phyloP scores from a whole-genome alignment of 495 filamentous ascomycete genomes.

The Talaromyces thailandensis region DNA sequence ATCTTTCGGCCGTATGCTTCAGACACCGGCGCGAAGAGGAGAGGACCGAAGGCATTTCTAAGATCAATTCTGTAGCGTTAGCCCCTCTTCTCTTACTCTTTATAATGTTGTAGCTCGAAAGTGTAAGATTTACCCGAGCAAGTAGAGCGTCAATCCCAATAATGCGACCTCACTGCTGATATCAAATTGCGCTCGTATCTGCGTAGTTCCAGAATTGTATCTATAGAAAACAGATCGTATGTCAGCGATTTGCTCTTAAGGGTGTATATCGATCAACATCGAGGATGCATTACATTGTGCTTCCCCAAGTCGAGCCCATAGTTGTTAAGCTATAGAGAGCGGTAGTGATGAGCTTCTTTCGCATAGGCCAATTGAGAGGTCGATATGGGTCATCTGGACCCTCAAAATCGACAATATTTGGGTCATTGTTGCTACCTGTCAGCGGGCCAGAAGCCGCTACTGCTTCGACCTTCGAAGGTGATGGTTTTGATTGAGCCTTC shows the following conservation, averaged over 20 bases:
- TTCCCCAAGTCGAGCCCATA: neutral
- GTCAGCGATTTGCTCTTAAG: neutral
- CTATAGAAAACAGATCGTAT: neutral
- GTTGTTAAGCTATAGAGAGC: neutral
- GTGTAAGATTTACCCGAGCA: conserved; percentile 35
- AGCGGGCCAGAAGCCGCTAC: neutral
- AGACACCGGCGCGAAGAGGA: conserved; percentile 27
- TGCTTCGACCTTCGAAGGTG: neutral
- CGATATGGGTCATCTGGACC: conserved; percentile 52
- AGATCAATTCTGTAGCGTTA: neutral
- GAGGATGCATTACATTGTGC: neutral
- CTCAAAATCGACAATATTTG: conserved; percentile 52
- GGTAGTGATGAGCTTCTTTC: conserved; percentile 24
- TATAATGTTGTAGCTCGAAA: conserved; percentile 1
- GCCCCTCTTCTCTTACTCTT: neutral
- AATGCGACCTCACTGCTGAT: conserved; percentile 41
- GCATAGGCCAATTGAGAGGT: conserved; percentile 53
- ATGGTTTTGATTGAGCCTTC: neutral
- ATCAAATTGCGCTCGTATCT: conserved; percentile 20
- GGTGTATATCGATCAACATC: neutral
- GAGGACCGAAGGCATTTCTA: conserved; percentile 16
- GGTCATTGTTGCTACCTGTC: conserved; percentile 14
- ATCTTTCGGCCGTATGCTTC: conserved; percentile 31
- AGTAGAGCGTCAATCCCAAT: conserved; percentile 54
- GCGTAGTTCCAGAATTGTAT: neutral